Base-by-base conservation (phyloP, 1,284 basidiomycete species). In the Moesziomyces sp. region DNA sequence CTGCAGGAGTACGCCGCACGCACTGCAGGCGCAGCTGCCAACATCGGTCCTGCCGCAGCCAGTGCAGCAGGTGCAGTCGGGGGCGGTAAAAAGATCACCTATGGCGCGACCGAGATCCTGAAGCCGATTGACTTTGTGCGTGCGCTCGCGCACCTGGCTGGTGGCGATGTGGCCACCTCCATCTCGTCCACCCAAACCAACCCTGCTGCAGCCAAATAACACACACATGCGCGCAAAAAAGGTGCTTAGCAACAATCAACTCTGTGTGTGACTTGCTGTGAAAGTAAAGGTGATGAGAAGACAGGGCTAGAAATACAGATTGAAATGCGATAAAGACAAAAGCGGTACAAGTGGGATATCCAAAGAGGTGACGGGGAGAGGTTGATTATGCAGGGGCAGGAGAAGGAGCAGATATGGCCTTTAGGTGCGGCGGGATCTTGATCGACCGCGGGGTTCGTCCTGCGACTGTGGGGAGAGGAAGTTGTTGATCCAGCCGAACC, bases 41-140 rank as follows among this genome's bases (percentile, higher is more conserved):
- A 62, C 59, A 56, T 51, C 48, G 46, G 43, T 0, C 73, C 67
- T 28, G 65, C 40, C n/a, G 40, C 63, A n/a, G 57, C 40, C 46
- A 49, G 53, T 9, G 49, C 54, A 9, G 72, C 60, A 4, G 84
- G 82, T 9, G 85, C 82, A n/a, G 83, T 83, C 4, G 84, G 30
- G 13, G 30, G 84, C 3, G 63, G 52, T 6, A 78, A 76, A 61
- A 89, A 89, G 79, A 90, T 99, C 51, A 93, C 93, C 28, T 99
- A 99, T 84, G 97, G 97, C 14, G 92, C 93, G 23, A 99, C 97
- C 13, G 97, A 99, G 84, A 94, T 99, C 52, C 83, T 97, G 54
- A 92, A 93, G 76, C 96, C 97, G 11, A 89, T 89, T 79, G 90
- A 90, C 53, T 99, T 99, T 83, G 87, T 99, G 23, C 83, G 86